These are phyloP conservation scores for Russula virescens DNA, from an alignment of 768 basidiomycete species.

Conservation along the genomic window DNA sequence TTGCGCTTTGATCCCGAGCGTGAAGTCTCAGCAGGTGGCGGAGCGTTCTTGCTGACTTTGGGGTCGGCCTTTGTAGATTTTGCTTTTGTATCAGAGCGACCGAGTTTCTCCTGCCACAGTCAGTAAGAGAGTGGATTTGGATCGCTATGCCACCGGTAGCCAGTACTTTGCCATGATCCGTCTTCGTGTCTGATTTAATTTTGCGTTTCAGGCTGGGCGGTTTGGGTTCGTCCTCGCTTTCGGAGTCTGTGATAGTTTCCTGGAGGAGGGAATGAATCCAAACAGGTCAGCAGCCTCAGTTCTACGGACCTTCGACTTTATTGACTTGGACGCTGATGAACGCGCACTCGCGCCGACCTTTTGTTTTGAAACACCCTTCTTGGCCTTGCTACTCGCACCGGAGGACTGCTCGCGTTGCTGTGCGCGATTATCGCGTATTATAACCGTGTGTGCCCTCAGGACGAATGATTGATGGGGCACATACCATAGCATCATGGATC, in stretches of 20 bases:
- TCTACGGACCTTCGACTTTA: conserved; percentile 16
- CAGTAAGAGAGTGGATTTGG: neutral
- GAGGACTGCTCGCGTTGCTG: neutral
- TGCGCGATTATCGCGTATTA: neutral
- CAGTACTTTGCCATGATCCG: neutral
- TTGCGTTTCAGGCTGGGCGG: conserved; percentile 3
- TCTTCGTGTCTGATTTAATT: neutral
- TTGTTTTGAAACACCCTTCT: neutral
- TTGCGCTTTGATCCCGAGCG: conserved; percentile 10
- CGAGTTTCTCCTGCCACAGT: conserved; percentile 1
- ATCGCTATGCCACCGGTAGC: neutral
- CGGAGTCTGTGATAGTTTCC: conserved; percentile 21
- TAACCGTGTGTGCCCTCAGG: neutral
- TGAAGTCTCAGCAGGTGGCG: neutral
- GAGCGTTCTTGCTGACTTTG: neutral
- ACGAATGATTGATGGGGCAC: neutral
- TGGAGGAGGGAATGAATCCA: neutral
- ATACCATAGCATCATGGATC: conserved; percentile 17
- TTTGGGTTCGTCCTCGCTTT: conserved; percentile 1
- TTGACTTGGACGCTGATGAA: conserved; percentile 5
- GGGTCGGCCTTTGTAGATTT: neutral
- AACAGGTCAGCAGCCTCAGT: neutral
- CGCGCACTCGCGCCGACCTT: neutral
- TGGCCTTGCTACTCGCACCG: neutral
- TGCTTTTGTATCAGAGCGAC: conserved; percentile 4